Conservation (phyloP, 1,284 basidiomycete genomes). For the Sanguinoderma infundibulare region DNA sequence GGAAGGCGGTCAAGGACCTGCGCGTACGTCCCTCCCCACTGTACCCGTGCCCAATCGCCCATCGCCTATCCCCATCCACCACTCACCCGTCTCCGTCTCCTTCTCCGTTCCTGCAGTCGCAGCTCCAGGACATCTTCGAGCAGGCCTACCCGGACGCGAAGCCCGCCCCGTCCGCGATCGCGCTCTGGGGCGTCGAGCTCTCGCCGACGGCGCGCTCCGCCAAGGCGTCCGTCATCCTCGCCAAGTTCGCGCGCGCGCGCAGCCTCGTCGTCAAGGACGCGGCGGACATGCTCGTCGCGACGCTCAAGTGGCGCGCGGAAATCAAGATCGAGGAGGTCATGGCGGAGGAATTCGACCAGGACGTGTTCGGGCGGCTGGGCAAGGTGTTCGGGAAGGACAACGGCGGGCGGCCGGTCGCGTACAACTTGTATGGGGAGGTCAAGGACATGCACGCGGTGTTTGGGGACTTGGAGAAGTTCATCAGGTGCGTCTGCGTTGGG, state of each 20-base stretch:
- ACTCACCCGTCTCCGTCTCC: neutral
- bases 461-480: constrained; percentile 70
- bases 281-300: constrained; percentile 65
- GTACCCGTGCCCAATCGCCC: neutral
- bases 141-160: constrained; percentile 59
- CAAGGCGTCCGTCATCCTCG: constrained; percentile 69
- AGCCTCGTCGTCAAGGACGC: constrained; percentile 60
- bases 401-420: constrained; percentile 69
- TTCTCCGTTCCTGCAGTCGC: constrained; percentile 40
- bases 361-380: constrained; percentile 70
- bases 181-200: constrained; percentile 72
- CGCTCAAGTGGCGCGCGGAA: constrained; percentile 74
- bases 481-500: constrained; percentile 55
- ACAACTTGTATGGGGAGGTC: constrained; percentile 72
- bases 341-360: constrained; percentile 66
- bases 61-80: constrained; percentile 3
- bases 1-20: constrained; percentile 69
- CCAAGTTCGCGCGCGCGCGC: constrained; percentile 74
- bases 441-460: constrained; percentile 69
- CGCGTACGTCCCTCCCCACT: constrained; percentile 44
- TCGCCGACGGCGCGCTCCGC: constrained; percentile 52
- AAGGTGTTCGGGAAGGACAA: constrained; percentile 70
- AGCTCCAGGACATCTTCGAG: constrained; percentile 60
- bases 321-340: constrained; percentile 65
- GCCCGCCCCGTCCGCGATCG: constrained; percentile 42